A percentile compares a stretch with the other conserved stretches of the same genome.
These are phyloP conservation scores for Wickerhamiella bombiphila DNA, from an alignment of 805 yeast genomes.

Conservation along the genomic window DNA sequence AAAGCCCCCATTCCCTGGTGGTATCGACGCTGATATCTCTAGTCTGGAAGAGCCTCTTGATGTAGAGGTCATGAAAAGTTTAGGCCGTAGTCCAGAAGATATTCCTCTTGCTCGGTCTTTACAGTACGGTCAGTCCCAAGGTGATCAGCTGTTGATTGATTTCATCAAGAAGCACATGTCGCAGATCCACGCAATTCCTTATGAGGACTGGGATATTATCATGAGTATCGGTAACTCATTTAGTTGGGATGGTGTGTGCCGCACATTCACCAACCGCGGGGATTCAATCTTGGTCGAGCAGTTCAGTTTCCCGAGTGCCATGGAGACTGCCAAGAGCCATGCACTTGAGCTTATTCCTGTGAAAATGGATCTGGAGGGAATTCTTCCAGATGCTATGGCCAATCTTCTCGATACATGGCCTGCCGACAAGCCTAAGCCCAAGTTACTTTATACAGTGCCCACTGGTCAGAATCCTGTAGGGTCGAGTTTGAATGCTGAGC, in stretches of 20 bases:
- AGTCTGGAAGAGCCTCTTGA: constrained; percentile 18
- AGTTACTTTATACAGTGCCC: constrained; percentile 73
- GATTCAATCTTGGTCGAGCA: constrained; percentile 74
- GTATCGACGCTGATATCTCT: constrained; percentile 31
- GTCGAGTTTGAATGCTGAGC: constrained; percentile 55
- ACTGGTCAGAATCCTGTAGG: constrained; percentile 99
- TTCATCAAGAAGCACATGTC: constrained; percentile 59
- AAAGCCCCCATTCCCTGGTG: constrained; percentile 64
- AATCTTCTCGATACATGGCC: constrained; percentile 52
- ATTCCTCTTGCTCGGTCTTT: constrained; percentile 71
- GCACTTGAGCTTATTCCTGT: constrained; percentile 58
- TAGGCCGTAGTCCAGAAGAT: constrained; percentile 25
- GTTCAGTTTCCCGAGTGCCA: constrained; percentile 69
- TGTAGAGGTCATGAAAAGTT: constrained; percentile 27
- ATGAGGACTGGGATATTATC: constrained; percentile 58
- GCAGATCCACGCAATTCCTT: constrained; percentile 32
- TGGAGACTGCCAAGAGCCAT: constrained; percentile 64
- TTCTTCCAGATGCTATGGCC: constrained; percentile 55
- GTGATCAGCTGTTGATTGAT: constrained; percentile 53
- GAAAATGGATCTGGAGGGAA: constrained; percentile 63
- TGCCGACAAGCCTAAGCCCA: constrained; percentile 35
- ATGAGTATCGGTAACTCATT: constrained; percentile 75
- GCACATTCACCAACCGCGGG: constrained; percentile 62
- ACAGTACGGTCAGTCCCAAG: constrained; percentile 82
- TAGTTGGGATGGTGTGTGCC: constrained; percentile 67